phyloP scores from a whole-genome alignment of 345 rosid species.

The Euphorbia lathyris region DNA sequence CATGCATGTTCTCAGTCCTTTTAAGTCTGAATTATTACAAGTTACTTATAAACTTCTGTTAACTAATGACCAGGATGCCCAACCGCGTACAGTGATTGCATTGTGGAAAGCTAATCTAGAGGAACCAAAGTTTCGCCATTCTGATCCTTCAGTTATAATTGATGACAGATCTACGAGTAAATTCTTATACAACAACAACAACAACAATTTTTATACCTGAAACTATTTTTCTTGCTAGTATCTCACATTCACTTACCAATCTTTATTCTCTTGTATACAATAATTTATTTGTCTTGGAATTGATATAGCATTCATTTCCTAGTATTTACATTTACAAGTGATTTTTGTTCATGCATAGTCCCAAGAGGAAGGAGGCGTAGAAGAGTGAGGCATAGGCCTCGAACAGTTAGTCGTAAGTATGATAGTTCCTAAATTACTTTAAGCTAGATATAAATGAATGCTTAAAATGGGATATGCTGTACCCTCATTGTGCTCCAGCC shows the following conservation, averaged over 20 bases:
- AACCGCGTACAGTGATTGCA: constrained; percentile 67
- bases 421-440: constrained; percentile 21
- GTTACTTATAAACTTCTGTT: constrained; percentile 13
- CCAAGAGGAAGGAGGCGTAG: constrained; percentile 74
- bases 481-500: constrained; percentile 34
- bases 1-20: not conserved
- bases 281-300: not conserved
- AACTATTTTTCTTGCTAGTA: constrained; percentile 16
- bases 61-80: constrained; percentile 65
- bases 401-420: constrained; percentile 73
- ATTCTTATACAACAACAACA: too few relatives aligned
- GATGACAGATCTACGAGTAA: constrained; percentile 71
- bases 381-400: constrained; percentile 68
- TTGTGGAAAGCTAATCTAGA: constrained; percentile 91
- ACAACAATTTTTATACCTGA: too few relatives aligned
- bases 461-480: not conserved
- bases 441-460: constrained; percentile 9
- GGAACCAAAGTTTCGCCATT: constrained; percentile 62
- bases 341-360: constrained; percentile 65
- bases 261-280: not conserved
- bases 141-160: constrained; percentile 79
- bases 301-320: constrained; percentile 10
- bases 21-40: not conserved
- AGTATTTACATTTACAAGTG: constrained; percentile 34
- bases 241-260: not conserved